These are phyloP conservation scores for Flaveria sonorensis DNA, from an alignment of 129 eudicot genomes.

Conservation along the genomic window DNA sequence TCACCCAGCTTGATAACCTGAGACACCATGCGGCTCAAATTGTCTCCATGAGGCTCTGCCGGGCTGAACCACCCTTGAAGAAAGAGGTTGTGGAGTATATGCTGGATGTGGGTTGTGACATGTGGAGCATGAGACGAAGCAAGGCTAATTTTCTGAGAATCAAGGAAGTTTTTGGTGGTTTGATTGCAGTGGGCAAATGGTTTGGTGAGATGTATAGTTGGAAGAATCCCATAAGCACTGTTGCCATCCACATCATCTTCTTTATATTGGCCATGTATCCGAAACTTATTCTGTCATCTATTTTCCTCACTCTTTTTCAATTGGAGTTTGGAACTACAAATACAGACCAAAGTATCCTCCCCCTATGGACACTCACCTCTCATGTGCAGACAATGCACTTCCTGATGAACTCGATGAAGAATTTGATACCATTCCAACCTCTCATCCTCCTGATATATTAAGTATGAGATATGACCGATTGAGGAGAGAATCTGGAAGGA, in stretches of 20 bases:
- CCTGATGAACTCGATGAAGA: conserved; percentile 26
- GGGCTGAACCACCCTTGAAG: conserved; percentile 44
- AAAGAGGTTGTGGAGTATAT: conserved; percentile 50
- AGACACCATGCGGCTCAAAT: conserved; percentile 40
- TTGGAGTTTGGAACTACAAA: conserved; percentile 43
- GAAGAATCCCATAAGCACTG: conserved; percentile 43
- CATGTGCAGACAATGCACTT: conserved; percentile 39
- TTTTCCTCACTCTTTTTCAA: conserved; percentile 38
- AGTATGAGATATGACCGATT: conserved; percentile 48
- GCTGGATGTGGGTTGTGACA: conserved; percentile 42
- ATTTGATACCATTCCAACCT: conserved; percentile 31
- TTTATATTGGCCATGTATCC: conserved; percentile 36
- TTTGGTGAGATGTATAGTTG: conserved; percentile 37
- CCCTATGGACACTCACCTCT: conserved; percentile 42
- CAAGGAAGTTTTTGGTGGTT: conserved; percentile 26
- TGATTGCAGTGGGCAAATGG: conserved; percentile 40
- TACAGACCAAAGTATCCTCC: conserved; percentile 44
- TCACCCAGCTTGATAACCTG: conserved; percentile 39
- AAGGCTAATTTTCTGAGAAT: conserved; percentile 49
- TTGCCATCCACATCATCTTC: conserved; percentile 34
- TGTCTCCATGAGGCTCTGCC: conserved; percentile 23
- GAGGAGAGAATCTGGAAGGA: conserved; percentile 42
- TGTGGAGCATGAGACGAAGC: conserved; percentile 51
- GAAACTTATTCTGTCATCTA: conserved; percentile 36
- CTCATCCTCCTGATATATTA: conserved; percentile 28